These are phyloP conservation scores for Gastrodia elata DNA, from an alignment of 106 monocot genomes.

Conservation along the genomic window DNA sequence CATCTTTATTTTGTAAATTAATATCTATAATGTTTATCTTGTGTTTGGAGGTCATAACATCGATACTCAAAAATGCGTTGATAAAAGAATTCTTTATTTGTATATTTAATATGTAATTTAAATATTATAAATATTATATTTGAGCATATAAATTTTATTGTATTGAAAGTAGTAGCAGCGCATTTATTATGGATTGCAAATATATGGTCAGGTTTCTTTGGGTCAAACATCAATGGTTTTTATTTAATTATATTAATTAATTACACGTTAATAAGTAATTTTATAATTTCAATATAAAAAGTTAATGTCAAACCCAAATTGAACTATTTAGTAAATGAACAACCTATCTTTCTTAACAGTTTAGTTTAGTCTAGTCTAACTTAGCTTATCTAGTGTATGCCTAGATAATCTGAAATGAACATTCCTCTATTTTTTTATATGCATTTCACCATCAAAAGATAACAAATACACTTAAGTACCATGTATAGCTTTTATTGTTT, in stretches of 20 bases:
- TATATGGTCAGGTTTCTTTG: conserved; percentile 50
- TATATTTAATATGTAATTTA: background rate
- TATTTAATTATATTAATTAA: no score
- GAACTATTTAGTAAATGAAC: no score
- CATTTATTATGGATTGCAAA: background rate
- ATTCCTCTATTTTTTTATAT: no score
- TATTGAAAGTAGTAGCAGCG: background rate
- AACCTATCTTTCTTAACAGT: no score
- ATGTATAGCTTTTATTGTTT: background rate
- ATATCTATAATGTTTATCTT: background rate
- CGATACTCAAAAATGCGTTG: background rate
- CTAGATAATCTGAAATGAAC: no score
- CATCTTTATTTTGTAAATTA: background rate
- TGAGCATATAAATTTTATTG: background rate
- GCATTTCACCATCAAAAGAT: no score
- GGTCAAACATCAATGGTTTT: conserved; percentile 80
- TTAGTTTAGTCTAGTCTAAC: no score
- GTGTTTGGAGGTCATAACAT: background rate
- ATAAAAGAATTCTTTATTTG: background rate
- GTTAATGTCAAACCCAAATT: no score
- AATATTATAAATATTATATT: background rate
- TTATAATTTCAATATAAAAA: no score
- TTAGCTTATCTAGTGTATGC: no score
- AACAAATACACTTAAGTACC: background rate
- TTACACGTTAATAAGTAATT: no score